Evolutionary conservation across 768 basidiomycete genomes (phyloP), one percentile per base, ranked within the genome.

Genomic region (Lactarius sanguifluus): DNA sequence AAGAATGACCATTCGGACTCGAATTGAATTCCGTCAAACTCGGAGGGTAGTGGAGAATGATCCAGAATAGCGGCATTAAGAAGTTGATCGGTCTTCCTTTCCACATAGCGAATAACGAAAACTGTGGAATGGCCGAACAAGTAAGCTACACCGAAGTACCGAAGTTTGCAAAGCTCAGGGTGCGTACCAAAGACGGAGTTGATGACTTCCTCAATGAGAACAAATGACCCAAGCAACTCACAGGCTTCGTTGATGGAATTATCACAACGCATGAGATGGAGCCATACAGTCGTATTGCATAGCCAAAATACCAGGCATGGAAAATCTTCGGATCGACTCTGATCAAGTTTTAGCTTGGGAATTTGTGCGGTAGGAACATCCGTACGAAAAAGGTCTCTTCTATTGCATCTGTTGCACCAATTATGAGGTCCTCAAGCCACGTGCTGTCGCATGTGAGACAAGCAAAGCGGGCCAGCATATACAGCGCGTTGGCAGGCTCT

Each of bases 1-100:
- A 93, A 77, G 74, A 94, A 90, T 0, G 90, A 88, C 97, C 97
- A 99, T 62, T 98, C 97, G 6, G 93, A 94, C 77, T 98, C 96
- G 73, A 98, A 99, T 69, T 93, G 89, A 23, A 98, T 81, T 36
- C 85, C 83, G 60, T 91, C 92, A 62, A 94, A 87, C 71, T 91
- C 89, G 5, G 86, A 84, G 2, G 90, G 85, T n/a, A 87, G 80
- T 0, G 93, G 84, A 10, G 89, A 84, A 73, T 91, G 88, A 59
- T 98, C 94, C 57, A 99, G 82, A 58, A 98, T 77, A 0, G 91
- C 85, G 1, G 84, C 77, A 73, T 98, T 95, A 12, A 99, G 81
- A 32, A 97, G 78, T 58, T 86, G 82, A 75, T 98, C 96, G 76
- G 98, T 92, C 69, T 86, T 86, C 61, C 89, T 83, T 76, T 99